These are phyloP conservation scores for Canariomyces notabilis DNA, from an alignment of 2,329 filamentous ascomycete genomes.

Conservation along the genomic window DNA sequence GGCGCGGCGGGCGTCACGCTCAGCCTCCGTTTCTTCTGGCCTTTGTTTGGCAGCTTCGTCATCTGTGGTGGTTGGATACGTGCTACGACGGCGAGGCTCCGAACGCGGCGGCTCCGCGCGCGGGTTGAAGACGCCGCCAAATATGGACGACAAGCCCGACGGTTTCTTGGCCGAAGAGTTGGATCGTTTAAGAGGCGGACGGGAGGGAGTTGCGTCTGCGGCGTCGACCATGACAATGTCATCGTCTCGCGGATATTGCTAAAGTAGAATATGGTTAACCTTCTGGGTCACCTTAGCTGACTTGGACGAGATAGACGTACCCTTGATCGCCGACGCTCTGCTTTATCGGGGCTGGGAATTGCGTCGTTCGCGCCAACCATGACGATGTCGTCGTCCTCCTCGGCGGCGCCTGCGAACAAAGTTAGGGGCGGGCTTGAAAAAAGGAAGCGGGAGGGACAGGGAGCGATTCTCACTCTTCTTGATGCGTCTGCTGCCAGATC, in stretches of 20 bases:
- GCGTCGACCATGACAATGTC: slow-evolving; percentile 56
- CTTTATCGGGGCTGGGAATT: slow-evolving; percentile 42
- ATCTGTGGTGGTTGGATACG: slow-evolving; percentile 46
- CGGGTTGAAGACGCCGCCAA: slow-evolving; percentile 51
- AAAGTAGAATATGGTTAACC: slow-evolving; percentile 44
- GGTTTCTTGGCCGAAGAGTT: slow-evolving; percentile 59
- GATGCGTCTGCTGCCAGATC: slow-evolving; percentile 39
- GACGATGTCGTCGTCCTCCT: slow-evolving; percentile 40
- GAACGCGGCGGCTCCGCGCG: slow-evolving; percentile 37
- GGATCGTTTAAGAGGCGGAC: slow-evolving; percentile 53
- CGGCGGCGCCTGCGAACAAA: slow-evolving; percentile 1
- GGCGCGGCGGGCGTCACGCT: slow-evolving; percentile 43
- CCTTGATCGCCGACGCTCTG: slow-evolving; percentile 41
- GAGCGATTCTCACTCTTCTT: slow-evolving; percentile 34
- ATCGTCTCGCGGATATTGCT: slow-evolving; percentile 61
- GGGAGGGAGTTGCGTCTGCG: slow-evolving; percentile 39
- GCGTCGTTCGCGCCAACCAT: slow-evolving; percentile 42
- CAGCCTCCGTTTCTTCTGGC: slow-evolving; percentile 44
- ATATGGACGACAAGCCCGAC: slow-evolving; percentile 53
- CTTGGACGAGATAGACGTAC: slow-evolving; percentile 28
- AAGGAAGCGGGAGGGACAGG: too few species aligned
- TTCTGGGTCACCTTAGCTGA: slow-evolving; percentile 6
- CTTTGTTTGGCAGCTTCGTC: slow-evolving; percentile 42
- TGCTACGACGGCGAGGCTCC: slow-evolving; percentile 46
- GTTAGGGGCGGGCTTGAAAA: slow-evolving; percentile 12